Evolutionary conservation across 306 rosid genomes (phyloP).

Genomic region (Senna siamea): DNA sequence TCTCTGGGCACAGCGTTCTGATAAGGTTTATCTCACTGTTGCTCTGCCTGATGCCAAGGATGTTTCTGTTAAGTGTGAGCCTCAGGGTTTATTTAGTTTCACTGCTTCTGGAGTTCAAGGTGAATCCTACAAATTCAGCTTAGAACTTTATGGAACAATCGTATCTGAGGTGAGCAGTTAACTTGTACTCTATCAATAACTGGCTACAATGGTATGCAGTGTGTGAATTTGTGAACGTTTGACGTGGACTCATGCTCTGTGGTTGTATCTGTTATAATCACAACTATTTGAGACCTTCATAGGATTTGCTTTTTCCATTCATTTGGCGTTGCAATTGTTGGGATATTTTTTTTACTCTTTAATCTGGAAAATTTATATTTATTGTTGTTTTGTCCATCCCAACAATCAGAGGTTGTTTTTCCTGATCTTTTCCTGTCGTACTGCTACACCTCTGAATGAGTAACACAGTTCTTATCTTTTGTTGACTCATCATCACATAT

Average conservation of each 20-base stretch:
- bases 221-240: not conserved
- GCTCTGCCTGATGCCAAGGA: conserved; percentile 87
- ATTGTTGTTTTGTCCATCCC: not conserved
- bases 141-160: conserved; percentile 70
- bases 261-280: not conserved
- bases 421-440: conserved; percentile 11
- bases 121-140: conserved; percentile 64
- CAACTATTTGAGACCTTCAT: not conserved
- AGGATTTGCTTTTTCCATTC: conserved; percentile 1
- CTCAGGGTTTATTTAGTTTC: conserved; percentile 78
- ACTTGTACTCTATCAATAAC: not conserved
- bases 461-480: not conserved
- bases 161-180: conserved; percentile 61
- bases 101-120: conserved; percentile 72
- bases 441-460: conserved; percentile 7
- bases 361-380: conserved; percentile 18
- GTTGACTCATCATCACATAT: not conserved
- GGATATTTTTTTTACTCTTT: conserved; percentile 6
- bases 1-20: conserved; percentile 95
- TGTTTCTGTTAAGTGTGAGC: conserved; percentile 71
- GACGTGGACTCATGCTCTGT: conserved; percentile 1
- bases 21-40: conserved; percentile 79
- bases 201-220: not conserved
- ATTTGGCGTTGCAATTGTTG: not conserved
- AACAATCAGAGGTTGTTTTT: not conserved